These are phyloP conservation scores for Scheffersomyces segobiensis DNA, from an alignment of 1,139 yeast genomes.

Conservation along the genomic window DNA sequence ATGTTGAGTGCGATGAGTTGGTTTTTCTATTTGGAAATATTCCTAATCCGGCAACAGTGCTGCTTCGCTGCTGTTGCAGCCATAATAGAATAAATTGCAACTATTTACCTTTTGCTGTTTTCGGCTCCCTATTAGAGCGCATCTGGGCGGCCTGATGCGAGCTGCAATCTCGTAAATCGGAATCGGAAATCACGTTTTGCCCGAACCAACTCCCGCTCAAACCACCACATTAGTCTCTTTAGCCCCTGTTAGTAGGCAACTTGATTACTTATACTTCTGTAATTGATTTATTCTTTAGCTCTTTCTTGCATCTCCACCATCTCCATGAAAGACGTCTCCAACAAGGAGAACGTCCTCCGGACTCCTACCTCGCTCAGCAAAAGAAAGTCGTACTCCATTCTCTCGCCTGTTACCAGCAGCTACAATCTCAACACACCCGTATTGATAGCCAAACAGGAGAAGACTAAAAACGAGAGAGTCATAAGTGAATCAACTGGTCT, in stretches of 20 bases:
- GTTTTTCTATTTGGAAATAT: background rate
- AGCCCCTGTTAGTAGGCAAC: background rate
- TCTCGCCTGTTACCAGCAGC: constrained; percentile 2
- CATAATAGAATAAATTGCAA: background rate
- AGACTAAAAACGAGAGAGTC: constrained; percentile 10
- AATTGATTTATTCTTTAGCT: background rate
- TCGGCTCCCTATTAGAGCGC: background rate
- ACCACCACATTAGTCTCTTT: background rate
- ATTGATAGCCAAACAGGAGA: background rate
- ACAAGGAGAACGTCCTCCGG: constrained; percentile 4
- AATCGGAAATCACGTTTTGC: background rate
- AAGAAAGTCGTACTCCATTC: constrained; percentile 4
- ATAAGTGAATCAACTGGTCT: constrained; percentile 22
- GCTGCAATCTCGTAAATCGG: background rate
- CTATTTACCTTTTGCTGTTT: background rate
- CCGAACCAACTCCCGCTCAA: background rate
- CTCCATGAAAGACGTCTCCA: background rate
- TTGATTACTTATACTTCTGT: background rate
- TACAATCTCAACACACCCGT: background rate
- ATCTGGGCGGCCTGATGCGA: background rate
- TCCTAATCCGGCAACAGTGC: background rate
- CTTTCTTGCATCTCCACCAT: background rate
- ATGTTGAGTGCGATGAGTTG: background rate
- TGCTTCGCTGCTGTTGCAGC: background rate
- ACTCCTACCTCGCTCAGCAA: constrained; percentile 9